Base-by-base conservation (phyloP, 352 stramenopile genomes). In the Globisporangium cylindrosporum region DNA sequence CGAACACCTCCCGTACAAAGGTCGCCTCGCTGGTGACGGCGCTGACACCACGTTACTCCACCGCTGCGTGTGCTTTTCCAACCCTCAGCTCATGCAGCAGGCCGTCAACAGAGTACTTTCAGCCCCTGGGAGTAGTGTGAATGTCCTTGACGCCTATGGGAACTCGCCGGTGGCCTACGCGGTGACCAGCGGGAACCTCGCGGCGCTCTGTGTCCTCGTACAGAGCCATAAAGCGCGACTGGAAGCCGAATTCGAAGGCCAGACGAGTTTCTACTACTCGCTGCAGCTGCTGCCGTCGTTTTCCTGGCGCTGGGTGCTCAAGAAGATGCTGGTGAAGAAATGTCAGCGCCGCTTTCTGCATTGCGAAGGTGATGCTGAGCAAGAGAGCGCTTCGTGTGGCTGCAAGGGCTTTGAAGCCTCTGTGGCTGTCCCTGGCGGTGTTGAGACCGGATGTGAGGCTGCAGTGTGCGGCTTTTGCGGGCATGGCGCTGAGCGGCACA, bases 241-340 rank as follows among this genome's bases (percentile, higher is more conserved):
- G 1, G 84, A 93, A 60, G 78, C 73, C 15, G 84, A 93, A 60
- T 93, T 81, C 57, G 84, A 93, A 77, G 84, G 84, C 3, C 84
- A 91, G 41, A 68, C 72, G 0, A 64, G 68, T 12, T 86, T 90
- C 34, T 91, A 91, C 74, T 90, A 91, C 57, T 53, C 68, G 8
- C 74, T 88, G 46, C 74, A 91, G 25, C 62, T 93, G 12, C 36
- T 84, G 12, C 81, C 81, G 22, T 86, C 73, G n/a, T 84, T 81
- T n/a, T 8, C 70, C 1, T 82, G 67, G 73, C 77, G 84, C 0
- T 66, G n/a, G 29, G 59, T 91, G 22, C 18, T 89, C 1, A 72
- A 74, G 56, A 59, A 69, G 38, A 1, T 89, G 15, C 56, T 90
- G 12, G 24, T 62, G 5, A 46, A 46, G 9, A 75, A 71, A n/a